A percentile compares a stretch with the other conserved stretches of the same genome.
Evolutionary conservation across 352 stramenopile species (phyloP).

Genomic region (Globisporangium spiculum): DNA sequence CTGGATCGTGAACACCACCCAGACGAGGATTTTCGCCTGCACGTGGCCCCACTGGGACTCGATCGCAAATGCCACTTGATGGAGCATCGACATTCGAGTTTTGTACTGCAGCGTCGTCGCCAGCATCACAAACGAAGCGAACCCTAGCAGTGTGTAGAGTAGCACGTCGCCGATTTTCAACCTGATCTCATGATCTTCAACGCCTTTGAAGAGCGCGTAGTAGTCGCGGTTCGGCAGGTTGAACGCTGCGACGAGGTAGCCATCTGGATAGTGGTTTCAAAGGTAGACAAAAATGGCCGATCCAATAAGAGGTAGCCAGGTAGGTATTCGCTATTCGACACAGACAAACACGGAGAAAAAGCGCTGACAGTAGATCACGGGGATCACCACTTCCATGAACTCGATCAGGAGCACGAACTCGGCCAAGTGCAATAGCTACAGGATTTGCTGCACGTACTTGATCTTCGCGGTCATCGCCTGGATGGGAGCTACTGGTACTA

Average conservation of each 20-base stretch:
- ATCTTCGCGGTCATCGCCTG: background rate
- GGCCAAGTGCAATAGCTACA: slow-evolving; percentile 21
- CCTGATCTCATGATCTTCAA: slow-evolving; percentile 8
- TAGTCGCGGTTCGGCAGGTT: slow-evolving; percentile 25
- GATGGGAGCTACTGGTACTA: no score
- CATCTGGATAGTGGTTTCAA: background rate
- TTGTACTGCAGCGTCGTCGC: slow-evolving; percentile 21
- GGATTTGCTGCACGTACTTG: slow-evolving; percentile 15
- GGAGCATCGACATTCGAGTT: slow-evolving; percentile 25
- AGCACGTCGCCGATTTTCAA: slow-evolving; percentile 19
- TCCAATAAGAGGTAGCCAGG: no score
- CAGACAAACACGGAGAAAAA: no score
- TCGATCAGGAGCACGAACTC: slow-evolving; percentile 28
- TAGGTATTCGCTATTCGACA: no score
- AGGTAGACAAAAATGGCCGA: no score
- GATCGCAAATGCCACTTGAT: slow-evolving; percentile 34
- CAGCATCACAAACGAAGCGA: slow-evolving; percentile 30
- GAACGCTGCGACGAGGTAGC: slow-evolving; percentile 16
- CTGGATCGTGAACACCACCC: slow-evolving; percentile 25
- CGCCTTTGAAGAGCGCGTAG: slow-evolving; percentile 18
- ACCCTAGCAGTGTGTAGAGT: slow-evolving; percentile 30
- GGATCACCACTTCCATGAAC: slow-evolving; percentile 25
- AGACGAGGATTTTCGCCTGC: slow-evolving; percentile 37
- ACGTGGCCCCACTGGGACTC: slow-evolving; percentile 30
- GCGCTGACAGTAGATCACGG: slow-evolving; percentile 18